Conservation (phyloP, 441 rosid genomes). For the Capsella rubella region DNA sequence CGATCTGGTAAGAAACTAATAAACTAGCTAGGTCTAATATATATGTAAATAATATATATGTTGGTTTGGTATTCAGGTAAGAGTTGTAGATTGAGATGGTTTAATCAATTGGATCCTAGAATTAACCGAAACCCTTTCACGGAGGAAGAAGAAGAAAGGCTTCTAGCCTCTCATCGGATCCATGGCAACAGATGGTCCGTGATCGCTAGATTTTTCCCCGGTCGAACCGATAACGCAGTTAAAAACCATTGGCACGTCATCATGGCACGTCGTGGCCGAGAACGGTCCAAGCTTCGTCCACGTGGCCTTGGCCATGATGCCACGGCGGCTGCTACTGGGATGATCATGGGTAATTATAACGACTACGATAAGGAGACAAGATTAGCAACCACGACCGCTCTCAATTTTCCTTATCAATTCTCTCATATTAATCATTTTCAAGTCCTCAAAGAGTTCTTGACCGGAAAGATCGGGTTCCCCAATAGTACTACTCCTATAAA, state of each 20-base stretch:
- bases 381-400: background rate
- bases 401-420: constrained; percentile 39
- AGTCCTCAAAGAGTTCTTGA: constrained; percentile 42
- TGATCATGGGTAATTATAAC: constrained; percentile 14
- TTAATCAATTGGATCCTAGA: constrained; percentile 69
- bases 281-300: constrained; percentile 47
- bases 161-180: constrained; percentile 59
- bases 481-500: constrained; percentile 11
- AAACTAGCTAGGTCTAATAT: constrained; percentile 11
- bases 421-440: constrained; percentile 41
- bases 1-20: constrained; percentile 58
- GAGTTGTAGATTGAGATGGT: constrained; percentile 80
- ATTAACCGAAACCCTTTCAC: constrained; percentile 69
- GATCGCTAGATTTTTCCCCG: constrained; percentile 66
- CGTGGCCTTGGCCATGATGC: constrained; percentile 26
- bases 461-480: constrained; percentile 36
- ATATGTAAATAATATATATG: background rate
- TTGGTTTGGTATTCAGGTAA: constrained; percentile 48
- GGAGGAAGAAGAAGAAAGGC: constrained; percentile 70
- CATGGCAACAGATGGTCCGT: constrained; percentile 73
- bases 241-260: constrained; percentile 79
- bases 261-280: constrained; percentile 77
- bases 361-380: constrained; percentile 31
- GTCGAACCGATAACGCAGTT: constrained; percentile 70
- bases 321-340: background rate